Evolutionary conservation across 1,139 yeast species (phyloP), one percentile per base, ranked within the genome.

Genomic region (Yamadazyma triangularis): DNA sequence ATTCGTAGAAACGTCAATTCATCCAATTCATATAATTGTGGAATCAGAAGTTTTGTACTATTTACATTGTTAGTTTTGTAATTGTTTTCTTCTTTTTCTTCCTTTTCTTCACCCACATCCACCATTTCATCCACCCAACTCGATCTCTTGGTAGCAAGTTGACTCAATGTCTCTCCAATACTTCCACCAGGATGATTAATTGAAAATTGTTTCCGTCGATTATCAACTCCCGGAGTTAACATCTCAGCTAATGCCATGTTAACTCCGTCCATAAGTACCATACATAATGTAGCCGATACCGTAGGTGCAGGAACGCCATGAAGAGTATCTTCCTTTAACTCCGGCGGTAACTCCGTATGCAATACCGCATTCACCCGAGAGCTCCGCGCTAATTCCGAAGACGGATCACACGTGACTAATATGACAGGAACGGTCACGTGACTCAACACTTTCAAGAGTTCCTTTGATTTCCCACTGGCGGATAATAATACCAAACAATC

Each of bases 221-320:
- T 63, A 24, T 60, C 53, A 24, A 65, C 58, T 47, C 83, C 87
- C 5, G 60, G 62, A 36, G 79, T 79, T 30, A 80, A 68, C 52
- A 79, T 53, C 48, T 86, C 93, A 29, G 81, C 73, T 19, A 87
- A 58, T 0, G 94, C 82, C 32, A 87, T 70, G 21, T 84, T 73
- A 13, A 83, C 73, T 1, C 94, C 85, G 50, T 87, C 96, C 4
- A 93, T 85, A 27, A 87, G 62, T 0, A 85, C 78, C 32, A 87
- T 58, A 38, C 88, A 75, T 22, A 88, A 63, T 0, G 95, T 83
- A 3, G 95, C 82, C 7, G 93, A 77, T 4, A 87, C 77, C 0
- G 96, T 86, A 2, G 96, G 96, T 0, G 96, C 95, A 6, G 89
- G 84, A 11, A 87, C 53, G 0, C 95, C 96, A 48, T 83, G 86